Evolutionary conservation across 2,329 filamentous ascomycete species (phyloP).

Genomic region (Teratosphaeria nubilosa): DNA sequence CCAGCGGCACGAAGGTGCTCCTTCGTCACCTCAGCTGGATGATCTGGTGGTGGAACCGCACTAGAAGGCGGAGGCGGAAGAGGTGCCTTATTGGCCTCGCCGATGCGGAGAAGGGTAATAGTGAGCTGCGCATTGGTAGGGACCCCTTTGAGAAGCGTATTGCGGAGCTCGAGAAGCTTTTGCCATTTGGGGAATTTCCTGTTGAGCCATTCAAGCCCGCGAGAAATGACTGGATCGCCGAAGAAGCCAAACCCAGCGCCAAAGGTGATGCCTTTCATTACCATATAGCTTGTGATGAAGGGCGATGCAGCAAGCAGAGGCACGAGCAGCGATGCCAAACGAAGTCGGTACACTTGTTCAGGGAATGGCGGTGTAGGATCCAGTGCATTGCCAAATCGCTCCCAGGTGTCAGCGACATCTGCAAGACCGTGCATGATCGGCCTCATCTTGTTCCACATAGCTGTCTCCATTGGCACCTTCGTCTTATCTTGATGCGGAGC

Average conservation of each 20-base stretch:
- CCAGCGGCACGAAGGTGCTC: constrained; percentile 43
- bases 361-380: constrained; percentile 41
- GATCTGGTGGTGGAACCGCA: constrained; percentile 35
- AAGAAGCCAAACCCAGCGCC: constrained; percentile 68
- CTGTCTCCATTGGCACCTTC: constrained; percentile 65
- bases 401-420: constrained; percentile 52
- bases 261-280: constrained; percentile 55
- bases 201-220: constrained; percentile 51
- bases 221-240: constrained; percentile 61
- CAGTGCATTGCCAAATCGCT: constrained; percentile 51
- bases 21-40: constrained; percentile 41
- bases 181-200: constrained; percentile 60
- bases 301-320: constrained; percentile 34
- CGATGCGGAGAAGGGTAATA: constrained; percentile 68
- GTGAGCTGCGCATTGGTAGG: constrained; percentile 81
- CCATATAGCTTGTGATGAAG: constrained; percentile 41
- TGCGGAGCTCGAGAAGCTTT: constrained; percentile 61
- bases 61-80: constrained; percentile 51
- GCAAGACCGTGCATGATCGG: constrained; percentile 59
- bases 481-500: constrained; percentile 58
- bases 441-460: constrained; percentile 67
- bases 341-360: constrained; percentile 32
- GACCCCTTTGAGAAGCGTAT: constrained; percentile 68
- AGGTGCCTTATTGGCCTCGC: constrained; percentile 71
- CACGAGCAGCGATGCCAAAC: constrained; percentile 36